Evolutionary conservation across 2,329 filamentous ascomycete genomes (phyloP), one percentile per base, ranked within the genome.

Genomic region (Stagonosporopsis rhizophila): DNA sequence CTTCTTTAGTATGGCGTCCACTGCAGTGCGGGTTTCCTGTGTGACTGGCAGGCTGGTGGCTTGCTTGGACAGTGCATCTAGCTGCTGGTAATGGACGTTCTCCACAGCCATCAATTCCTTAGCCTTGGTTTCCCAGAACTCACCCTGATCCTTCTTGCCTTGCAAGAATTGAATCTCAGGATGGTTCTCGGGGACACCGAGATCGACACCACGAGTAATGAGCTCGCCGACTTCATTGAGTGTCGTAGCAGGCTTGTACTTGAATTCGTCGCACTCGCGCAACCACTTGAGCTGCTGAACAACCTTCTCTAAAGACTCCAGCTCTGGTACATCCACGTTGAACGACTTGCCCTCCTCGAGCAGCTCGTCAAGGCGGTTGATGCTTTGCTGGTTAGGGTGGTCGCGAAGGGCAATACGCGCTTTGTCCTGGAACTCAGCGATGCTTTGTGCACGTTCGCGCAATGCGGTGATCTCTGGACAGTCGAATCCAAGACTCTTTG

Each of bases 1-100:
- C 77, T 97, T 98, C 75, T 92, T 92, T 55, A 99, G 80, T 52
- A 98, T 97, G 44, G 92, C 89, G 68, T 99, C 95, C 23, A 99
- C 91, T 8, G 87, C 84, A 7, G 87, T 85, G 22, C 96, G 82
- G 0, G 92, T 98, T 30, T 93, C 89, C 4, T 87, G 81, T 1
- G 90, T 90, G 19, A 98, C 93, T 0, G 95, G 94, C 17, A 97
- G 82, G 5, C 84, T 83, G 30, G 87, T 81, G 1, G 93, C 93
- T 77, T 98, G 94, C 45, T 87, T 86, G 1, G 92, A 96, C 6
- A 99, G 81, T 0, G 94, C 92, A 75, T 98, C 95, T 0, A 99
- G 85, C 73, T 99, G 95, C 49, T 93, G 91, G 69, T 96, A 98
- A 76, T 98, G 92, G 11, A 98, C 89, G 38, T 89, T 83, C 69